Evolutionary conservation across 768 basidiomycete species (phyloP).

Genomic region (Leucocoprinus sp.): DNA sequence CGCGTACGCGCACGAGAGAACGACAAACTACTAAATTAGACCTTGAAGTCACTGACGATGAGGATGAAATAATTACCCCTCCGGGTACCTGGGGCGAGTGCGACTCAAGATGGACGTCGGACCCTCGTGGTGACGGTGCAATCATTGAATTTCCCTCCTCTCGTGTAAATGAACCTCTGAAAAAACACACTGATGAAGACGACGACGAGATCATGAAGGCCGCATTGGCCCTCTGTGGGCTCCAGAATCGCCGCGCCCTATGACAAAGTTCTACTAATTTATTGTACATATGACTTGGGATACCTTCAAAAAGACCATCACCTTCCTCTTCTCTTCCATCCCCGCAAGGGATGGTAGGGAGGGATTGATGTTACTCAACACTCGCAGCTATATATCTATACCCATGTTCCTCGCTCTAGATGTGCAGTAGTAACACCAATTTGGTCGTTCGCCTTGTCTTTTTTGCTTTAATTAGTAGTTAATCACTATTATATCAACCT

Average conservation of each 20-base stretch:
- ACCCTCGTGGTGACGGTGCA: constrained; percentile 16
- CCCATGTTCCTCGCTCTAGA: constrained; percentile 5
- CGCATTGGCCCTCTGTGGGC: constrained; percentile 58
- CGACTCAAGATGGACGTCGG: constrained; percentile 29
- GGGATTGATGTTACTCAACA: constrained; percentile 2
- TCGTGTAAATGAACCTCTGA: constrained; percentile 1
- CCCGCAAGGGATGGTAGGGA: neutral
- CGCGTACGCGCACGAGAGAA: constrained; percentile 10
- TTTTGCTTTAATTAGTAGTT: neutral
- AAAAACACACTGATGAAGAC: constrained; percentile 21
- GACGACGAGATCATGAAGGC: constrained; percentile 68
- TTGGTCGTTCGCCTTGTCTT: neutral
- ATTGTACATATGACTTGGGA: constrained; percentile 7
- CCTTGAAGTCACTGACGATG: constrained; percentile 49
- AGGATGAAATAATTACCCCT: constrained; percentile 58
- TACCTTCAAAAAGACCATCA: constrained; percentile 6
- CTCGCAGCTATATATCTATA: constrained; percentile 4
- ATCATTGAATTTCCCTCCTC: constrained; percentile 14
- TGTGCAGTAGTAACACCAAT: constrained; percentile 1
- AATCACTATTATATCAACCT: constrained; percentile 1
- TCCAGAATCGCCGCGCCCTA: constrained; percentile 24
- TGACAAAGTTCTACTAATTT: neutral
- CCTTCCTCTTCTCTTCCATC: neutral
- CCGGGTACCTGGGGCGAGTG: constrained; percentile 41
- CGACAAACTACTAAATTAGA: constrained; percentile 15